These are phyloP conservation scores for Candida sp. DNA, from an alignment of 1,139 yeast genomes.

Conservation along the genomic window DNA sequence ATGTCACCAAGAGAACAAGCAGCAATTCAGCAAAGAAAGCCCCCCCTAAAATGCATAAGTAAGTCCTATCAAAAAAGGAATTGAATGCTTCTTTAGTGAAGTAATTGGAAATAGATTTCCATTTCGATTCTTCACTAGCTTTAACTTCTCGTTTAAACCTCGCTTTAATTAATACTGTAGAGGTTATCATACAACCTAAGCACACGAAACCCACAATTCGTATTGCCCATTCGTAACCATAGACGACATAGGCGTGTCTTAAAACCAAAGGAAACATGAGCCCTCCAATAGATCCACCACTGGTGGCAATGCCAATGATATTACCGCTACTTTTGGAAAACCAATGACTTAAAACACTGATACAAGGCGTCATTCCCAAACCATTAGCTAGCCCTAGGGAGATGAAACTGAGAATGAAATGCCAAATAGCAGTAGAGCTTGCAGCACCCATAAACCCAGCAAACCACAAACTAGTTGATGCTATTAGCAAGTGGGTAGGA, in stretches of 20 bases:
- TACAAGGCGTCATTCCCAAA: constrained; percentile 51
- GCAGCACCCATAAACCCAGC: constrained; percentile 53
- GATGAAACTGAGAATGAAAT: constrained; percentile 52
- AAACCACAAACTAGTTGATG: constrained; percentile 42
- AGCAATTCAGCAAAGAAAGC: constrained; percentile 57
- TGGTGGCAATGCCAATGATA: constrained; percentile 55
- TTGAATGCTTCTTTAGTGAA: constrained; percentile 7
- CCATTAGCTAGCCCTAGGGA: constrained; percentile 56
- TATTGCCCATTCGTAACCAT: constrained; percentile 64
- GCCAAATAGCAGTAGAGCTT: constrained; percentile 44
- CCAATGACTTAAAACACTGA: constrained; percentile 60
- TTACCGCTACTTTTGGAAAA: constrained; percentile 50
- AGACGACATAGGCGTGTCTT: constrained; percentile 45
- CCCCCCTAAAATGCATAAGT: constrained; percentile 26
- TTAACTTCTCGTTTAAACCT: constrained; percentile 24
- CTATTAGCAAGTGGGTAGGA: constrained; percentile 37
- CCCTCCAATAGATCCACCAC: constrained; percentile 68
- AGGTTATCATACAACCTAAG: constrained; percentile 32
- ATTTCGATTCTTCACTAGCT: background rate
- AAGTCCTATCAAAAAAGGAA: constrained; percentile 13
- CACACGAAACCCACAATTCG: constrained; percentile 52
- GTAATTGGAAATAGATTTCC: constrained; percentile 1
- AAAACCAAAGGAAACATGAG: constrained; percentile 57
- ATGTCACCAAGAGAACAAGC: constrained; percentile 46
- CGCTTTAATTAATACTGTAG: constrained; percentile 46